A percentile compares a stretch with the other conserved stretches of the same genome.
phyloP scores from a whole-genome alignment of 129 eudicot genomes.

The Silybum marianum region DNA sequence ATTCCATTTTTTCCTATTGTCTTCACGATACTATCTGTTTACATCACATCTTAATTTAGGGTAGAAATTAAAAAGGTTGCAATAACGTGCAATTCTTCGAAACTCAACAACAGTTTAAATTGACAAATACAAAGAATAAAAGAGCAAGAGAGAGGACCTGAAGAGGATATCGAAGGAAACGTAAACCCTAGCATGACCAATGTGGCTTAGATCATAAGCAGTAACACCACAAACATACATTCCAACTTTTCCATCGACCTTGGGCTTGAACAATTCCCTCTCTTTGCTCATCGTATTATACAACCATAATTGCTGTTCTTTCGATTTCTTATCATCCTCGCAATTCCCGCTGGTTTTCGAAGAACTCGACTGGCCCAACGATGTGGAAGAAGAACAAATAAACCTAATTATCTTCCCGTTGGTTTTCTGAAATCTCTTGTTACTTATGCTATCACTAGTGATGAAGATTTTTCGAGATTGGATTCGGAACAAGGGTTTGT shows the following conservation, averaged over 20 bases:
- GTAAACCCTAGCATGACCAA: conserved; percentile 90
- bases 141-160: conserved; percentile 47
- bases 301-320: conserved; percentile 49
- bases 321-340: conserved; percentile 2
- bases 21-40: not conserved
- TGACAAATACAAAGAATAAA: not conserved
- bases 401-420: conserved; percentile 6
- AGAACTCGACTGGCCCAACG: conserved; percentile 16
- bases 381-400: conserved; percentile 29
- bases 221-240: conserved; percentile 95
- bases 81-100: not conserved
- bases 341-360: not conserved
- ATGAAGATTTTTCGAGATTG: conserved; percentile 21
- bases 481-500: conserved; percentile 23
- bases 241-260: conserved; percentile 68
- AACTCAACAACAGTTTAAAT: not conserved
- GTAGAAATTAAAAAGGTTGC: not conserved
- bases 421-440: not conserved
- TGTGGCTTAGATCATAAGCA: conserved; percentile 89
- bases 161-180: conserved; percentile 79
- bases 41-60: not conserved
- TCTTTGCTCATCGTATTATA: conserved; percentile 77
- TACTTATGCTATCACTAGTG: not conserved
- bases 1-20: not conserved
- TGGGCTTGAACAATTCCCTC: conserved; percentile 63